Base-by-base conservation (phyloP, 495 filamentous ascomycete genomes). In the Filosporella fistucella region DNA sequence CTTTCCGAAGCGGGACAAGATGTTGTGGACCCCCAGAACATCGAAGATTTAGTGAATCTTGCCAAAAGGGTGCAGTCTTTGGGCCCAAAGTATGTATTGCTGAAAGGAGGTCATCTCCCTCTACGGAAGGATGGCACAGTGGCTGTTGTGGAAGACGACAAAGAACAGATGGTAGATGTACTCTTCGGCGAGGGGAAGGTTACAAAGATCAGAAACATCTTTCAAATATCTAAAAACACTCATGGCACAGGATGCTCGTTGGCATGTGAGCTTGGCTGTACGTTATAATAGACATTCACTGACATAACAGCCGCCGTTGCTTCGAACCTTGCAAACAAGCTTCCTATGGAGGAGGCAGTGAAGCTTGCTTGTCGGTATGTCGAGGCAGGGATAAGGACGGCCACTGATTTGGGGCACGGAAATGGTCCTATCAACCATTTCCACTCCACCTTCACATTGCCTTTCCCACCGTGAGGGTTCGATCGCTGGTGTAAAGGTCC, bases 181-280 rank as follows among this genome's bases (percentile, higher is more conserved):
- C 71, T 96, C 1, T 76, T 76, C 49, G 81, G 89, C 28, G 74
- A 77, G 3, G 68, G 67, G 0, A 52, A 76, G 14, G 55, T 67
- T 0, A 70, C 75, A 1, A 65, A 80, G 21, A 74, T 93, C 33
- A 79, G 90, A 63, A 85, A 74, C 8, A 71, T 71, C 2, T 96
- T 82, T 58, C 65, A 85, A 18, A 61, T 74, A 2, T 85, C 84
- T 4, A 84, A 72, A 50, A 90, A 93, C 52, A 98, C 93, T 2
- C 93, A 98, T 64, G 93, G 93, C 2, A 98, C 93, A 6, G 93
- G 93, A 16, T 98, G 93, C 58, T 93, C 89, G 12, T 77, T 98
- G 44, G 93, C 93, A 42, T 96, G 85, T 84, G 61, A 67, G 28
- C 17, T 12, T 23, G 49, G 20, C 30, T 4, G 18, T 21, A 22